These are phyloP conservation scores for Venustampulla echinocandica DNA, from an alignment of 495 filamentous ascomycete species.

Conservation along the genomic window DNA sequence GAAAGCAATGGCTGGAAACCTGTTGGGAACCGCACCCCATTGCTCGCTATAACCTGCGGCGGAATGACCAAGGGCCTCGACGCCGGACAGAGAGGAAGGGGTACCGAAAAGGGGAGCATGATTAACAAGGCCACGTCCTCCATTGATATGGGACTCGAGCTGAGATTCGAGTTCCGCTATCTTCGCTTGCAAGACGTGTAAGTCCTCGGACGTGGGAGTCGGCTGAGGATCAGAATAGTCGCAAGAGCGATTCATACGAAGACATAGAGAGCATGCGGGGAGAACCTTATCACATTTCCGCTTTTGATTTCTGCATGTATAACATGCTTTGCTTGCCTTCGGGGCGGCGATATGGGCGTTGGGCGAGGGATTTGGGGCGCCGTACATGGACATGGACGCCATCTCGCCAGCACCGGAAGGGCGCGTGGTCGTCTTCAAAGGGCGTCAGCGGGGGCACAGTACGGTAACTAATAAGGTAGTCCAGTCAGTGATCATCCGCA, in stretches of 20 bases:
- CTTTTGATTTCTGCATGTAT: slow-evolving; percentile 34
- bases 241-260: slow-evolving; percentile 31
- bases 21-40: slow-evolving; percentile 16
- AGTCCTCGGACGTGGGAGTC: slow-evolving; percentile 32
- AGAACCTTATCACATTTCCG: slow-evolving; percentile 41
- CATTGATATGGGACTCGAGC: slow-evolving; percentile 18
- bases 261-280: slow-evolving; percentile 34
- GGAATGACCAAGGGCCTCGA: slow-evolving; percentile 4
- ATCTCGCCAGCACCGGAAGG: too few relatives aligned
- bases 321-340: slow-evolving; percentile 21
- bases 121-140: neutral
- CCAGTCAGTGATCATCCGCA: too few relatives aligned
- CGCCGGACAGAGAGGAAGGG: slow-evolving; percentile 6
- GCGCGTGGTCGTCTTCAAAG: too few relatives aligned
- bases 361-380: too few relatives aligned
- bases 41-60: slow-evolving; percentile 6
- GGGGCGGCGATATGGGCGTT: too few relatives aligned
- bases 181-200: slow-evolving; percentile 29
- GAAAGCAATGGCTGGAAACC: slow-evolving; percentile 25
- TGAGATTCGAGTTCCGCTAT: slow-evolving; percentile 32
- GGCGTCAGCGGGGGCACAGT: too few relatives aligned
- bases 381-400: too few relatives aligned
- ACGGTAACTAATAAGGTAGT: too few relatives aligned
- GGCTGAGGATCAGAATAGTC: slow-evolving; percentile 31
- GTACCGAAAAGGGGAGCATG: slow-evolving; percentile 5